phyloP scores from a whole-genome alignment of 148 eudicot genomes.

The Cornus controversa region DNA sequence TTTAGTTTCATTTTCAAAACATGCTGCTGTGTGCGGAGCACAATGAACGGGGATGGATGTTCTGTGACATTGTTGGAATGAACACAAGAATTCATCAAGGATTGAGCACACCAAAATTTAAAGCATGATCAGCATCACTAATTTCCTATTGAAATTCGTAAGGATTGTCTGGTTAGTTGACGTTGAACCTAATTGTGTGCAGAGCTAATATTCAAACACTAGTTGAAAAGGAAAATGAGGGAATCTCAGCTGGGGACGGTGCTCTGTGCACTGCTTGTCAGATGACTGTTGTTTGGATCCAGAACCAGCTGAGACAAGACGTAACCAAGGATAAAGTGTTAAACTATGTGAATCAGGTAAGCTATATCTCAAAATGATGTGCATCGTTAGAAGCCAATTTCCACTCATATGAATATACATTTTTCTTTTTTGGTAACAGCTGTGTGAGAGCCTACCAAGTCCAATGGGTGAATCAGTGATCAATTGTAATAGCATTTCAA shows the following conservation, averaged over 20 bases:
- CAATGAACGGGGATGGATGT: too few relatives aligned
- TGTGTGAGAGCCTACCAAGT: constrained; percentile 80
- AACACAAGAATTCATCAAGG: too few relatives aligned
- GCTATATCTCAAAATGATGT: not conserved
- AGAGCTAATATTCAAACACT: constrained; percentile 64
- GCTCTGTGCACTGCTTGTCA: constrained; percentile 68
- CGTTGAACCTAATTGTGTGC: constrained; percentile 14
- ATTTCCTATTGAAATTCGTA: too few relatives aligned
- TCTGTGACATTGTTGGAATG: too few relatives aligned
- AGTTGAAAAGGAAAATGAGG: constrained; percentile 46
- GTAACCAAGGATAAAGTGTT: constrained; percentile 64
- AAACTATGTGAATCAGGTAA: constrained; percentile 66
- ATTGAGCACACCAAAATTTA: too few relatives aligned
- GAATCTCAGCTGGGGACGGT: constrained; percentile 21
- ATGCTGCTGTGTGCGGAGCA: too few relatives aligned
- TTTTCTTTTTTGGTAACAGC: constrained; percentile 34
- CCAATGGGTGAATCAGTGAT: constrained; percentile 71
- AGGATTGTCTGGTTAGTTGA: not conserved
- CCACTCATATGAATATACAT: not conserved
- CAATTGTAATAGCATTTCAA: constrained; percentile 53
- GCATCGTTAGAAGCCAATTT: not conserved
- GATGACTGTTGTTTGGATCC: constrained; percentile 83
- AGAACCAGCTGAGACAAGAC: constrained; percentile 54
- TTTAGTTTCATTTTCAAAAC: too few relatives aligned
- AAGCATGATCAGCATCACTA: too few relatives aligned